phyloP scores from a whole-genome alignment of 2,329 filamentous ascomycete species.

The Colletotrichum liriopes region DNA sequence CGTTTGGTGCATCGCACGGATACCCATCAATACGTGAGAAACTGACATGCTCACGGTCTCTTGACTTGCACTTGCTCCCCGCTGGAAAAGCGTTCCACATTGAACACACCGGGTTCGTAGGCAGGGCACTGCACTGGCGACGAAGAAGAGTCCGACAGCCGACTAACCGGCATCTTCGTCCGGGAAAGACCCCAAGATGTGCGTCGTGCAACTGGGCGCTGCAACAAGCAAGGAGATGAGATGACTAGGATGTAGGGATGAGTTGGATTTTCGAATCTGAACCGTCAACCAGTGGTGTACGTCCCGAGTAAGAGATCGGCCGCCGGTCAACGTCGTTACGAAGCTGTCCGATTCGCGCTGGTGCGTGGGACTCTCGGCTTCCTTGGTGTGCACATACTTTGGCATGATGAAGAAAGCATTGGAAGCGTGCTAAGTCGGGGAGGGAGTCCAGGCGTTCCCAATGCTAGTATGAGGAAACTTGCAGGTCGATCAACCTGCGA shows the following conservation, averaged over 20 bases:
- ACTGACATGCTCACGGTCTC: too few relatives aligned
- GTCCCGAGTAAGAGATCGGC: constrained; percentile 8
- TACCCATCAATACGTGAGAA: not conserved
- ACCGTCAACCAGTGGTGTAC: not conserved
- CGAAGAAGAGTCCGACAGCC: not conserved
- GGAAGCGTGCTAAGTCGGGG: not conserved
- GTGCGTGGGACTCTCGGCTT: constrained; percentile 7
- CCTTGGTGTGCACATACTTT: not conserved
- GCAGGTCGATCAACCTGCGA: constrained; percentile 23
- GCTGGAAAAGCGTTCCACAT: not conserved
- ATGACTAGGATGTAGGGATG: constrained; percentile 4
- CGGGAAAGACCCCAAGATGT: not conserved
- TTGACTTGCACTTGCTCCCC: not conserved
- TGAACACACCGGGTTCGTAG: not conserved
- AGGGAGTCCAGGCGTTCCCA: not conserved
- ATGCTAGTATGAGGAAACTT: constrained; percentile 20
- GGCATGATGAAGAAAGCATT: constrained; percentile 5
- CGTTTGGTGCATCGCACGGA: not conserved
- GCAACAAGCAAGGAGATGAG: not conserved
- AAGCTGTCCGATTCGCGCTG: not conserved
- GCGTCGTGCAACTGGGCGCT: not conserved
- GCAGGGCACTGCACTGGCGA: not conserved
- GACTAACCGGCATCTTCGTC: not conserved
- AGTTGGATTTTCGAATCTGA: not conserved
- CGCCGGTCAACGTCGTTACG: not conserved